These are phyloP conservation scores for Acacia confusa DNA, from an alignment of 306 rosid species.

Conservation along the genomic window DNA sequence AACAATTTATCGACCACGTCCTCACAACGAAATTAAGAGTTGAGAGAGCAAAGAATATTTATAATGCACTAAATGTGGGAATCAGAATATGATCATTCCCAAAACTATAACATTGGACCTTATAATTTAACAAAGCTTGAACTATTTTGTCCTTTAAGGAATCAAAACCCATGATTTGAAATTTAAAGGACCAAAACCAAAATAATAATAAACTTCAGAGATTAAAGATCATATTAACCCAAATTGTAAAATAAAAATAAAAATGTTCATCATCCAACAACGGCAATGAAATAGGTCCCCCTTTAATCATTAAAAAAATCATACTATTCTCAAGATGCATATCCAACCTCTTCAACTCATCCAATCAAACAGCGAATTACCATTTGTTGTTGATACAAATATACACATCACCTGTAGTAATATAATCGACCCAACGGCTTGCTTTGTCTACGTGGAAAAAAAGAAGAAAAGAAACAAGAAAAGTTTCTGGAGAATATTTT, in stretches of 20 bases:
- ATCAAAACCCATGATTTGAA: too few relatives aligned
- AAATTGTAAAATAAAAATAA: too few relatives aligned
- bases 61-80: not conserved
- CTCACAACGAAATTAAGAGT: too few relatives aligned
- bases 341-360: conserved; percentile 12
- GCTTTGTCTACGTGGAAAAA: not conserved
- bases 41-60: not conserved
- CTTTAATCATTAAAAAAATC: not conserved
- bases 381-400: conserved; percentile 34
- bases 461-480: not conserved
- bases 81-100: not conserved
- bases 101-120: too few relatives aligned
- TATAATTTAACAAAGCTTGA: too few relatives aligned
- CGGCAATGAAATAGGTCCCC: not conserved
- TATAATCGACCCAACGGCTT: conserved; percentile 15
- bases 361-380: not conserved
- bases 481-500: conserved; percentile 15
- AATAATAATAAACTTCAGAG: too few relatives aligned
- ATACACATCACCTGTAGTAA: conserved; percentile 28
- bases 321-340: not conserved
- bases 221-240: too few relatives aligned
- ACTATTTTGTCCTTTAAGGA: too few relatives aligned
- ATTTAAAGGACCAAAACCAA: too few relatives aligned
- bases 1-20: too few relatives aligned
- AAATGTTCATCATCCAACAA: not conserved